These are phyloP conservation scores for Clavispora fructus DNA, from an alignment of 805 yeast genomes.

Conservation along the genomic window DNA sequence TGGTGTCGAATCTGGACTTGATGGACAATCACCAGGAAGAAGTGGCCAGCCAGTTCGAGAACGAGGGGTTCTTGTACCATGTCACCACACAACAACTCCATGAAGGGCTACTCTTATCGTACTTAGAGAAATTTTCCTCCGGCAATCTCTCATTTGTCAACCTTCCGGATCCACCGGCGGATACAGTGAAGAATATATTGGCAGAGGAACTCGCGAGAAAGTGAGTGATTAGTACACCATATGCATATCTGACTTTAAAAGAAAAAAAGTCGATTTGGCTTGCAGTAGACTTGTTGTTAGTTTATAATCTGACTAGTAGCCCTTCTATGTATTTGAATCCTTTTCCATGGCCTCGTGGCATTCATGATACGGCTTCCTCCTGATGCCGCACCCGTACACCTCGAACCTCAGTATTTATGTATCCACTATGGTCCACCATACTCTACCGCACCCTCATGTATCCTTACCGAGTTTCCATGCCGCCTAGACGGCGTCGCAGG, in stretches of 20 bases:
- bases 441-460: neutral
- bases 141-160: slow-evolving; percentile 4
- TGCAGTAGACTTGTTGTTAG: too few species aligned
- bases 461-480: slow-evolving; percentile 1
- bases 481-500: slow-evolving; percentile 19
- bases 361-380: too few species aligned
- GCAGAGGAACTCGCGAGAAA: slow-evolving; percentile 3
- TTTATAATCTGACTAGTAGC: too few species aligned
- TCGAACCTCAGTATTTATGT: neutral
- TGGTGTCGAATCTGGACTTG: slow-evolving; percentile 63
- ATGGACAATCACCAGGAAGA: slow-evolving; percentile 32
- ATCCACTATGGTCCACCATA: neutral
- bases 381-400: slow-evolving; percentile 1
- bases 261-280: too few species aligned
- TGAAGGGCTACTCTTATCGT: slow-evolving; percentile 5
- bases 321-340: too few species aligned
- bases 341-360: too few species aligned
- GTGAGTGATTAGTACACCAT: neutral
- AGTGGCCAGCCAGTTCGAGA: slow-evolving; percentile 12
- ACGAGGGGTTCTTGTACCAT: slow-evolving; percentile 5
- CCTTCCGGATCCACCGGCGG: slow-evolving; percentile 10
- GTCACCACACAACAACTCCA: slow-evolving; percentile 4
- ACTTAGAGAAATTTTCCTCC: slow-evolving; percentile 3
- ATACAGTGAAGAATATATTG: slow-evolving; percentile 5
- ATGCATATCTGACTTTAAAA: too few species aligned